These are phyloP conservation scores for Myxozyma neotropica DNA, from an alignment of 805 yeast genomes.

Conservation along the genomic window DNA sequence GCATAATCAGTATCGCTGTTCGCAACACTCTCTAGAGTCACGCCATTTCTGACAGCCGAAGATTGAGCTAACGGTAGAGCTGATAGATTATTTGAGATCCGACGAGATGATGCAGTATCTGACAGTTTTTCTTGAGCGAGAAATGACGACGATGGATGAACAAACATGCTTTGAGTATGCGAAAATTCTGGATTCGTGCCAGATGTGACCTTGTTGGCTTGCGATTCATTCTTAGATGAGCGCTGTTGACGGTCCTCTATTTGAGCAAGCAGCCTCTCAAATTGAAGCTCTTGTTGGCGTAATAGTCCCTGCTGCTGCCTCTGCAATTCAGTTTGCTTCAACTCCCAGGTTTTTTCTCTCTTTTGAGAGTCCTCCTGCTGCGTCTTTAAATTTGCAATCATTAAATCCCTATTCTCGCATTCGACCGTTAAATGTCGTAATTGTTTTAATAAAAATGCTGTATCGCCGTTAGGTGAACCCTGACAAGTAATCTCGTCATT, in stretches of 20 bases:
- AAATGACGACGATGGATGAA: background rate
- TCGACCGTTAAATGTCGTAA: slow-evolving; percentile 16
- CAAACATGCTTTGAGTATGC: slow-evolving; percentile 1
- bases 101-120: background rate
- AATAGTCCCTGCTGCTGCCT: background rate
- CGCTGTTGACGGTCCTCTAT: background rate
- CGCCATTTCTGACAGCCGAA: background rate
- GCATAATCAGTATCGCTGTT: background rate
- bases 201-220: background rate
- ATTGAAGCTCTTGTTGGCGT: slow-evolving; percentile 5
- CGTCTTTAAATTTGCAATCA: slow-evolving; percentile 8
- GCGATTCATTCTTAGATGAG: background rate
- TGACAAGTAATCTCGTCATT: background rate
- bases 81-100: background rate
- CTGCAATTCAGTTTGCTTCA: background rate
- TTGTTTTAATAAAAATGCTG: slow-evolving; percentile 21
- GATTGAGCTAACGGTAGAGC: slow-evolving; percentile 12
- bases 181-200: background rate
- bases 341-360: background rate
- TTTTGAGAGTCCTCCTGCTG: background rate
- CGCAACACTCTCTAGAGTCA: background rate
- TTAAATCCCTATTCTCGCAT: slow-evolving; percentile 22
- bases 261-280: background rate
- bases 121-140: background rate
- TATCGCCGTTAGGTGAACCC: slow-evolving; percentile 7